Base-by-base conservation (phyloP, 176 grass and related monocot species). In the Ensete ventricosum region DNA sequence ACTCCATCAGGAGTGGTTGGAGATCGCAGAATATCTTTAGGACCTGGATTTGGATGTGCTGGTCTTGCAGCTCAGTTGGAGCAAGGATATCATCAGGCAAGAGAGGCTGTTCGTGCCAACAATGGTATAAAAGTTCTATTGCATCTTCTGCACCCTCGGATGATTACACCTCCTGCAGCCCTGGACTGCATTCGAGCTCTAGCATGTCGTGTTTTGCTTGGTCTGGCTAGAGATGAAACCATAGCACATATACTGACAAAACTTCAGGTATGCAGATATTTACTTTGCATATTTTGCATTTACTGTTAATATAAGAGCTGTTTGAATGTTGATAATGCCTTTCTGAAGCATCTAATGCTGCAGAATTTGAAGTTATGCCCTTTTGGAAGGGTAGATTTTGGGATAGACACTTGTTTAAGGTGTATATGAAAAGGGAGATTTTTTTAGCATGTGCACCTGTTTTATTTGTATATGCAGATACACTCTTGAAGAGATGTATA, bases 201-300 rank as follows among this genome's bases (percentile, higher is more conserved):
- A 78, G 90, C 90, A 77, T 99, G 95, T 74, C 95, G 90, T 75
- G 90, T 99, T 67, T 85, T 99, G 14, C 90, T 99, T 81, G 95
- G 95, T 49, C 79, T 99, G 73, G 88, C 95, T 14, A 99, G 91
- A 85, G 95, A 99, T 4, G 90, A 99, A 78, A 81, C 95, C 13
- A 99, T 99, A 60, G 90, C 95, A 74, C 95, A 99, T 85, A 99
- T 99, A 87, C 50, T 99, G 52, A 94, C 90, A 68, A 99, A 99
- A 76, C 88, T 99, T 63, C 95, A 99, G 88, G 95, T 94, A 88
- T 29, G 26, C 34, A 43, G 34, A 43, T 43, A 43, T 43, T 6
- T 3, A 43, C 34, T 43, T 43, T 43, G 34, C 34, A 43, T 43
- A 43, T 43, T 43, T 43, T 43, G 4, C 4, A 43, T 43, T 34